phyloP scores from a whole-genome alignment of 352 stramenopile genomes.

The Phytophthora pinifolia region DNA sequence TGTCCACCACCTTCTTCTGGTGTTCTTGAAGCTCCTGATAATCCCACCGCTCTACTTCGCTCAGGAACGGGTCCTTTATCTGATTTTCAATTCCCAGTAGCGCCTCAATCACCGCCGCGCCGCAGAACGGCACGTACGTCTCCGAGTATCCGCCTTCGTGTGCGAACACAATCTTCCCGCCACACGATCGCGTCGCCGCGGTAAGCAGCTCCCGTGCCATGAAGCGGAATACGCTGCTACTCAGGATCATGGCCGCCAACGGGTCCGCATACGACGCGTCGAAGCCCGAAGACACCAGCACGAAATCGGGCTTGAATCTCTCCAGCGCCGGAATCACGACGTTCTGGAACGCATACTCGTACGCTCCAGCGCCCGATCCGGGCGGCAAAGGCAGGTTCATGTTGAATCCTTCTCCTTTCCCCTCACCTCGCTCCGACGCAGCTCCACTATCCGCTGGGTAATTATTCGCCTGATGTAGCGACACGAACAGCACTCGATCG shows the following conservation, averaged over 20 bases:
- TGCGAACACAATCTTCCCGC: constrained; percentile 64
- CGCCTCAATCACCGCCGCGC: constrained; percentile 75
- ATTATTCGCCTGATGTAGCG: constrained; percentile 81
- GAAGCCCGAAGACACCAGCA: constrained; percentile 77
- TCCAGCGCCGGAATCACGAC: constrained; percentile 71
- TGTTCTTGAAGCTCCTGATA: constrained; percentile 80
- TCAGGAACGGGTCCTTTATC: constrained; percentile 60
- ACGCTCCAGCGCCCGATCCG: constrained; percentile 71
- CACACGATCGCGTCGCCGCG: constrained; percentile 42
- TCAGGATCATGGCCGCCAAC: constrained; percentile 85
- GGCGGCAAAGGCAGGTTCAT: constrained; percentile 89
- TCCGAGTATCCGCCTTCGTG: constrained; percentile 88
- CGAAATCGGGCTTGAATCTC: constrained; percentile 76
- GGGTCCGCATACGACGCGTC: constrained; percentile 83
- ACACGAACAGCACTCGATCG: constrained; percentile 71
- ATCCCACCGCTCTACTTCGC: constrained; percentile 63
- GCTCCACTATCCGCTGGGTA: constrained; percentile 66
- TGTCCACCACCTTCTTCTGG: constrained; percentile 54
- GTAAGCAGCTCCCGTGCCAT: constrained; percentile 65
- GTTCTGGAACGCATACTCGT: constrained; percentile 61
- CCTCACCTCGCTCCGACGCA: constrained; percentile 39
- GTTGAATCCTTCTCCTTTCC: constrained; percentile 49
- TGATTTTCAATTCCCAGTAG: constrained; percentile 55
- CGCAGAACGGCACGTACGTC: constrained; percentile 91
- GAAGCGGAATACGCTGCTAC: constrained; percentile 59